Base-by-base conservation (phyloP, 2,329 filamentous ascomycete species). In the Calonectria fujianensis region DNA sequence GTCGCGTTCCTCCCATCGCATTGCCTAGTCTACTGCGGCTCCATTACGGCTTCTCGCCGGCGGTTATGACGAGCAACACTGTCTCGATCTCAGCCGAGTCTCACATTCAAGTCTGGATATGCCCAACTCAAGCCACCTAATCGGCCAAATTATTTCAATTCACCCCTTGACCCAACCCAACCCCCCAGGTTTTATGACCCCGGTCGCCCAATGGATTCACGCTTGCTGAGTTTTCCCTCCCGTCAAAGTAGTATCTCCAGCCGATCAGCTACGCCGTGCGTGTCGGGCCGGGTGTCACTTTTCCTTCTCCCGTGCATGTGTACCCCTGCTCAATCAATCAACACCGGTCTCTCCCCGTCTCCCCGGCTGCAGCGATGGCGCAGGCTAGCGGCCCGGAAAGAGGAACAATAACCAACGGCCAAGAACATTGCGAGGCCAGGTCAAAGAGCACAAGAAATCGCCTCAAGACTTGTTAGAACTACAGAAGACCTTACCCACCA, bases 11-110 rank as follows among this genome's bases (percentile, higher is more conserved):
- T 50, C 20, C 57, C 51, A 32, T 63, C 64, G 45, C 61, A 24
- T 59, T 20, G 24, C 10, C 32, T 27, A 27, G 37, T 48, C 71
- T 64, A 74, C 70, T 59, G 11, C 73, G 73, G 75, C 75, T 65
- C 65, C 73, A 71, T 75, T 63, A 57, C 76, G 73, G 68, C 76
- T 76, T 67, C 73, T 76, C 51, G 64, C 73, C 76, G 65, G 68
- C 73, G 66, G 70, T 75, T 51, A 67, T 48, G 41, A 35, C 39
- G 24, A 41, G n/a, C 50, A 54, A 52, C 37, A 32, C 48, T 73
- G 75, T 76, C 69, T 77, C 57, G 54, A 69, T 65, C 61, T 61
- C 27, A 51, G 54, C 41, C 50, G 37, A 39, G 69, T 69, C 64
- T 72, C 65, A 72, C 37, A 41, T 11, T 39, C 57, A 68, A 37